phyloP scores from a whole-genome alignment of 1,284 basidiomycete genomes.

The Tranzscheliella williamsii region DNA sequence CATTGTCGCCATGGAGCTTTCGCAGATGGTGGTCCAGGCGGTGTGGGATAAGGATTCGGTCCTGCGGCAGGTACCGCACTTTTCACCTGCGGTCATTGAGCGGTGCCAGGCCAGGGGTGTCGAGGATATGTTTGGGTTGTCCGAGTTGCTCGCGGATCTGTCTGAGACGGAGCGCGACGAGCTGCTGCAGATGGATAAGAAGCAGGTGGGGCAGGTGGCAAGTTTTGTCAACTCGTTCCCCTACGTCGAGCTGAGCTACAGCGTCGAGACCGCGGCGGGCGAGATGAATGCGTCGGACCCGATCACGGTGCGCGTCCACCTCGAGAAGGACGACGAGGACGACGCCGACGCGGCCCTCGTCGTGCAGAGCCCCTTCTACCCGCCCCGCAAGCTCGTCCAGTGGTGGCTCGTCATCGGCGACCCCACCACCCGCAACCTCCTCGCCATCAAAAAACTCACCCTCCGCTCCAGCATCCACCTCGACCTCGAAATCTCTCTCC shows the following conservation, averaged over 20 bases:
- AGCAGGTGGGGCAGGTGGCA: constrained; percentile 66
- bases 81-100: constrained; percentile 73
- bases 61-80: constrained; percentile 92
- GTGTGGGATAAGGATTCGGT: constrained; percentile 83
- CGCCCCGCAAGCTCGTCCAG: constrained; percentile 83
- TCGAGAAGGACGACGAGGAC: constrained; percentile 77
- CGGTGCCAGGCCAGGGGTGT: constrained; percentile 70
- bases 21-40: constrained; percentile 99
- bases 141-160: constrained; percentile 53
- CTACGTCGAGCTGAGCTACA: constrained; percentile 77
- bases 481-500: constrained; percentile 79
- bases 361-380: constrained; percentile 90
- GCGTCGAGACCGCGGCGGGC: constrained; percentile 69
- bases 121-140: constrained; percentile 53
- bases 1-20: constrained; percentile 94
- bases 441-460: constrained; percentile 94
- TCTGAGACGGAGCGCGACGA: constrained; percentile 64
- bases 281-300: constrained; percentile 71
- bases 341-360: constrained; percentile 61
- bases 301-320: constrained; percentile 76
- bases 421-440: constrained; percentile 70
- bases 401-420: constrained; percentile 98
- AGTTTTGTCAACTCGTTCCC: constrained; percentile 68
- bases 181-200: constrained; percentile 80
- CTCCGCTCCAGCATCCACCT: constrained; percentile 71